Percentiles rank a stretch among this genome's conserved stretches.
These are phyloP conservation scores for Cicer arietinum DNA, from an alignment of 306 rosid genomes.

Conservation along the genomic window DNA sequence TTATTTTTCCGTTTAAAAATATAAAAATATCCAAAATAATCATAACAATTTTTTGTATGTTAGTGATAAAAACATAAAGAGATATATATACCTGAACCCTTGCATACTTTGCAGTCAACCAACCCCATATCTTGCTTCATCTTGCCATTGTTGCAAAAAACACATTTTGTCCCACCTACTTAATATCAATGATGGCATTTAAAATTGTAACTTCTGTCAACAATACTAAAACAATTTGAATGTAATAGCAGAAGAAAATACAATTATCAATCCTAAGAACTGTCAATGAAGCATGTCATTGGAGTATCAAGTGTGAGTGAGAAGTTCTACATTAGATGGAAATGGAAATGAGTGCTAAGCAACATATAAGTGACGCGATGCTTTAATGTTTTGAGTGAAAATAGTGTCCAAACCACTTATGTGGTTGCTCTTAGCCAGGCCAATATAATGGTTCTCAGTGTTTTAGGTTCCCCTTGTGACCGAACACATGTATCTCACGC, in stretches of 20 bases:
- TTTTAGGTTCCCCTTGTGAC: too few relatives aligned
- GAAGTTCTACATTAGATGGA: too few relatives aligned
- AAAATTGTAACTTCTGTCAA: conserved; percentile 28
- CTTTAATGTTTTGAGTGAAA: too few relatives aligned
- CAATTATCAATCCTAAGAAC: conserved; percentile 3
- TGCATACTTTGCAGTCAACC: conserved; percentile 89
- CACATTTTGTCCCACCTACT: conserved; percentile 94
- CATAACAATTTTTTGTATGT: not conserved
- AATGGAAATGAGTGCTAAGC: too few relatives aligned
- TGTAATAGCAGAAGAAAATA: not conserved
- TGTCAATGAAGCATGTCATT: not conserved
- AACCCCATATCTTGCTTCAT: conserved; percentile 78
- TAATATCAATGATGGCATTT: conserved; percentile 21
- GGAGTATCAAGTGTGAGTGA: too few relatives aligned
- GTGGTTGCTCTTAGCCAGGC: too few relatives aligned
- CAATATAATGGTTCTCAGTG: too few relatives aligned
- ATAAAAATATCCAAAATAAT: too few relatives aligned
- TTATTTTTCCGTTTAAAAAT: too few relatives aligned
- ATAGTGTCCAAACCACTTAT: too few relatives aligned
- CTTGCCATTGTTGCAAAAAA: conserved; percentile 85
- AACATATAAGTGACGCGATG: too few relatives aligned
- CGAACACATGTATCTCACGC: not conserved
- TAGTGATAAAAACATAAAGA: conserved; percentile 15
- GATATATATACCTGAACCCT: conserved; percentile 81
- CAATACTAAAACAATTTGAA: conserved; percentile 16